Conservation (phyloP, 2,329 filamentous ascomycete genomes). For the Aspergillus tamarii region DNA sequence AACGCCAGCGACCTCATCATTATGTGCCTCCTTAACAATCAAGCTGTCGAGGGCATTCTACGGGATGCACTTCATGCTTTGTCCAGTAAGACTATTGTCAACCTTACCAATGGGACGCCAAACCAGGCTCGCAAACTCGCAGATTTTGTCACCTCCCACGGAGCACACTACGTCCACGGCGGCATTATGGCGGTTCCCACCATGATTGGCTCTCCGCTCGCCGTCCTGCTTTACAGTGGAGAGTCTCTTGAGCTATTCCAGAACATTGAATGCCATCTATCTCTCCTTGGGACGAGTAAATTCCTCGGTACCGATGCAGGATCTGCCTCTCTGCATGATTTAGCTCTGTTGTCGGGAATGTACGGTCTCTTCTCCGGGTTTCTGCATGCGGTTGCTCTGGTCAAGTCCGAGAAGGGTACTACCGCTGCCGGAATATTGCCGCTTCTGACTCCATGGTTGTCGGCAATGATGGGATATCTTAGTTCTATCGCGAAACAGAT, state of each 20-base stretch:
- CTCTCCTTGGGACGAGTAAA: constrained; percentile 3
- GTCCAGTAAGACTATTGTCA: constrained; percentile 13
- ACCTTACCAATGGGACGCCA: constrained; percentile 19
- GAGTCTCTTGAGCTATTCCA: not conserved
- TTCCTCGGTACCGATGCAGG: constrained; percentile 14
- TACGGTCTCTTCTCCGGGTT: constrained; percentile 21
- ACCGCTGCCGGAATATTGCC: constrained; percentile 5
- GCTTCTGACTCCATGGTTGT: constrained; percentile 14
- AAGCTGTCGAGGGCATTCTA: constrained; percentile 7
- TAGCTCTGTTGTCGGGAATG: constrained; percentile 18
- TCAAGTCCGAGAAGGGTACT: constrained; percentile 3
- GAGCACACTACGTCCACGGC: constrained; percentile 18
- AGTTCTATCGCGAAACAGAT: constrained; percentile 15
- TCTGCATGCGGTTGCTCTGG: constrained; percentile 16
- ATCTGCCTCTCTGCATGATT: constrained; percentile 16
- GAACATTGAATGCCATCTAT: constrained; percentile 1
- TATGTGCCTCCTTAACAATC: constrained; percentile 17
- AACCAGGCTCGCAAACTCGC: constrained; percentile 13
- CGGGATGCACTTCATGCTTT: not conserved
- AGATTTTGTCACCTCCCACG: not conserved
- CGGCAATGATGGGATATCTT: constrained; percentile 16
- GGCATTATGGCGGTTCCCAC: constrained; percentile 19
- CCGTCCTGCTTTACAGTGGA: constrained; percentile 14
- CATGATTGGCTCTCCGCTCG: constrained; percentile 16
- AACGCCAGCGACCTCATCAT: constrained; percentile 11